Base-by-base conservation (phyloP, 1,284 basidiomycete genomes). In the Abortiporus biennis region DNA sequence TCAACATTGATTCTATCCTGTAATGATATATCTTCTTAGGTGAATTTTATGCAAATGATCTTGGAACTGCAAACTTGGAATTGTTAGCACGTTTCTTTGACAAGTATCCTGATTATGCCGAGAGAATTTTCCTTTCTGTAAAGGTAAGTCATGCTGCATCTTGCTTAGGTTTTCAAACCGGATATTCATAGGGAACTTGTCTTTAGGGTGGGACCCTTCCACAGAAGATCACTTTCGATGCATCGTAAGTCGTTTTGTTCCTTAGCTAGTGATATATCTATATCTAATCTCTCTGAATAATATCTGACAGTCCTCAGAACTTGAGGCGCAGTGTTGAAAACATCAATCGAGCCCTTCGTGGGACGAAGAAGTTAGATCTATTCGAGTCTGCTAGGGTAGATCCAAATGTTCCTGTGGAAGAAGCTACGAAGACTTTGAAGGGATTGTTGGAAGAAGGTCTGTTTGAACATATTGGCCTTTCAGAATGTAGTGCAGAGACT, bases 91-190 rank as follows among this genome's bases (percentile, higher is more conserved):
- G 68, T 16, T 74, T 72, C 54, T 73, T 67, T 49, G 64, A 64
- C 16, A 66, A 65, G 39, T 71, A 79, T 54, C 78, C 78, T 0
- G 68, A 73, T 40, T 74, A 77, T 54, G 66, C 63, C 8, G 68
- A 73, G 24, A 72, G 66, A 54, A 64, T 72, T 11, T 66, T 74
- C 46, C 58, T 80, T 16, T 73, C 64, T 13, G 65, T 69, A 30
- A 68, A 68, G 59, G 64, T 59, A 39, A 16, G n/a, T n/a, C n/a
- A n/a, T n/a, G n/a, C n/a, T n/a, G 43, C 24, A 24, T 17, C 9
- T 35, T 27, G 27, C 2, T 43, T 24, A 3, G 23, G 30, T 8
- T 29, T 21, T 15, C 6, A 22, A 61, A n/a, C 55, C 2, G 24
- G 24, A 2, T 29, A 17, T 25, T 24, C n/a, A 11, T 22, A 16